Evolutionary conservation across 2,329 filamentous ascomycete genomes (phyloP), one percentile per base, ranked within the genome.

Genomic region (Penicillium fuscoglaucum): DNA sequence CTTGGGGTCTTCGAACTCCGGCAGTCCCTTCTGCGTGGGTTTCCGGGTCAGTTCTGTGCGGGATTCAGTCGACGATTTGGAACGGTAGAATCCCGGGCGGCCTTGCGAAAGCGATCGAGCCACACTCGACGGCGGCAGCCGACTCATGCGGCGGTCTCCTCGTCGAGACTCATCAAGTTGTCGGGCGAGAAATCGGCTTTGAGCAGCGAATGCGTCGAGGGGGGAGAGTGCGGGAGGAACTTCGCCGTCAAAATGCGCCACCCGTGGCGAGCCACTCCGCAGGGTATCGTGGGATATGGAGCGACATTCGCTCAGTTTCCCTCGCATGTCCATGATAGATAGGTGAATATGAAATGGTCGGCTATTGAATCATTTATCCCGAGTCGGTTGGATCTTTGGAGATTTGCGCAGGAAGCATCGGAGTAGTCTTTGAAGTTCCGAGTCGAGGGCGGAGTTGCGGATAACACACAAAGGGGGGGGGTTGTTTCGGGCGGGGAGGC

Each of bases 131-230:
- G 92, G 91, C 3, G 93, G 91, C 44, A 98, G 79, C 43, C 93
- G 85, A 77, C 93, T 97, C 77, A 97, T 84, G 58, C 93, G 86
- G 64, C 87, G 86, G 50, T 90, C 92, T 61, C 85, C 84, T 70
- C 85, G 87, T 69, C 86, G 84, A 63, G 85, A 88, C 66, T 95
- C 88, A 74, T 96, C 89, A 61, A 99, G 85, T 76, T 96, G 90
- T 76, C 87, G 90, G 40, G 92, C 92, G 52, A 99, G 84, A 67
- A 96, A 79, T 58, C 93, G 88, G 68, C 93, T 96, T 72, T 98
- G 93, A 61, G 93, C 83, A 24, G 93, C 93, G 72, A 99, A 96
- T 48, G 93, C 93, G 82, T 99, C 95, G 64, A 99, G 84, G 12
- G 95, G 95, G 8, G 95, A 98, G 57, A 98, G 83, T 52, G 95